Evolutionary conservation across 768 basidiomycete species (phyloP), one percentile per base, ranked within the genome.

Genomic region (Mycena maculata): DNA sequence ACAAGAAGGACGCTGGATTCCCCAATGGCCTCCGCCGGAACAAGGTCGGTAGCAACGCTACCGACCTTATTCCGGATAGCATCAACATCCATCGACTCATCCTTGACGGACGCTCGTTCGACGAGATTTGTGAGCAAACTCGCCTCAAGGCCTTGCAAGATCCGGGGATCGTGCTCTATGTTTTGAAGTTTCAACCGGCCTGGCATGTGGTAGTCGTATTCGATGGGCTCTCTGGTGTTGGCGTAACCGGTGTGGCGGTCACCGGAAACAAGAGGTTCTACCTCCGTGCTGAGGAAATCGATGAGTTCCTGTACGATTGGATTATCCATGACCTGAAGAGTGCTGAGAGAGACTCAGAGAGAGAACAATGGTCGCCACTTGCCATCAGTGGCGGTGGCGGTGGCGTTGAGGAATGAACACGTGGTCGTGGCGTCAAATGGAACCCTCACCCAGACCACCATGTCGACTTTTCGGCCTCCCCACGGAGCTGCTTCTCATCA

Each of bases 191-290:
- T 49, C 11, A 66, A n/a, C 28, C 31, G 12, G 6, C 22, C 41
- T 66, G 58, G 57, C 64, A 66, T 60, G 27, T 66, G 64, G 39
- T 60, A 59, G 18, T 66, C 64, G 23, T 66, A 66, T 28, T 8
- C 18, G 25, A 54, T 60, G 23, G 57, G 57, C 28, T 16, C 42
- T 33, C 52, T 47, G 36, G 50, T 66, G 11, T 33, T 33, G 7
- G 42, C n/a, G 44, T 54, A 39, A 5, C 31, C 30, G 20, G 42
- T 49, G 16, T 60, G 57, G 3, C 11, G 6, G 0, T 38, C 8
- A 22, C 63, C 49, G 12, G 16, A 15, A 0, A 59, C 20, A 9
- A 65, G 55, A 1, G 56, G 48, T 7, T 25, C 5, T 2, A 58
- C 25, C 6, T 20, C 7, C 0, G 38, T 33, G 12, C 28, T 4